Base-by-base conservation (phyloP, 2,329 filamentous ascomycete genomes). In the Fusarium neocosmosporiellum region DNA sequence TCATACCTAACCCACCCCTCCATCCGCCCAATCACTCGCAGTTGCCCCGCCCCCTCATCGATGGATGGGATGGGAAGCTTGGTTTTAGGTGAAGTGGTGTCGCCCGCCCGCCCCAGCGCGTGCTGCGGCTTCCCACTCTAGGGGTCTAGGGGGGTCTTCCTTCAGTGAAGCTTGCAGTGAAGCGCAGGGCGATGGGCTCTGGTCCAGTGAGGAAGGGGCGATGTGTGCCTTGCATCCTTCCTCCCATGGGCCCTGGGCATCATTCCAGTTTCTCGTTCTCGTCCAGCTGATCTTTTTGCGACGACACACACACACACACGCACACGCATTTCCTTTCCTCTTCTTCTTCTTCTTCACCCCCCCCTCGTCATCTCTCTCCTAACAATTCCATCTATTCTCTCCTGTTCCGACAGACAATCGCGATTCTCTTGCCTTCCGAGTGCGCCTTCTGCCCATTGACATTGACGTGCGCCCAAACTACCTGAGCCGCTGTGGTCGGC, bases 31-130 rank as follows among this genome's bases (percentile, higher is more conserved):
- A 24, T 37, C 20, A 59, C 39, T 27, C 34, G 34, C 70, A 53
- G 67, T 68, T 69, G 63, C 59, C 71, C 74, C 71, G 63, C 74
- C 73, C 73, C 73, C 70, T 75, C 73, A 74, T 67, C 65, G 63
- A 58, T 50, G 37, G n/a, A n/a, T n/a, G n/a, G n/a, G 27, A 43
- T 43, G 39, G 41, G 43, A 48, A 54, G 41, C 39, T 31, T 24
- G 55, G 53, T 58, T 59, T 41, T 43, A 36, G 33, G 46, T 57
- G 16, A 4, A n/a, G 39, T 37, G 14, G 43, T 48, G 43, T 48
- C 43, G 16, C 24, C 33, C 33, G 33, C 6, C 34, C 36, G n/a
- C n/a, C 69, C 16, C 58, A 66, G 71, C 63, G 57, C 37, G 36
- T 61, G 66, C 39, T 67, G 66, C 59, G 18, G 50, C 22, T 60